Evolutionary conservation across 345 rosid genomes (phyloP).

Genomic region (Streptanthus diversifolius): DNA sequence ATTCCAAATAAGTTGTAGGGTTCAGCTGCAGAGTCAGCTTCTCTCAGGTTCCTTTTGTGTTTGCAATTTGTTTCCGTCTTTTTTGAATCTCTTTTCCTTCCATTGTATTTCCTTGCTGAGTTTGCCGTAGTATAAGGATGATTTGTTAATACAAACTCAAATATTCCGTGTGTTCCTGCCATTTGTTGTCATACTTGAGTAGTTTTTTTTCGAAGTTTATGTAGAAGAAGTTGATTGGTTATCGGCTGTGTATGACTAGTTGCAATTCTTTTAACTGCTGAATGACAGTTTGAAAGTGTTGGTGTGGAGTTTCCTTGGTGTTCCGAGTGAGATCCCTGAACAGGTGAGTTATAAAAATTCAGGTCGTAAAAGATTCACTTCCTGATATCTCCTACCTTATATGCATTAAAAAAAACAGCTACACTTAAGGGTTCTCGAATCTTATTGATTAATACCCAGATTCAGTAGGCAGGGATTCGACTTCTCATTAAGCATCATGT

Average conservation of each 20-base stretch:
- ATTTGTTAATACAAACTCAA: conserved; percentile 28
- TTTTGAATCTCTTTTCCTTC: neutral
- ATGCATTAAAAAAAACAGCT: neutral
- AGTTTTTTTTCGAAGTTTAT: neutral
- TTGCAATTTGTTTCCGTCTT: neutral
- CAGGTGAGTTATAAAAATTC: conserved; percentile 34
- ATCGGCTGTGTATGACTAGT: neutral
- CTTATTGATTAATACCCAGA: conserved; percentile 17
- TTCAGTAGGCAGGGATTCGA: neutral
- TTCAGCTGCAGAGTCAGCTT: conserved; percentile 41
- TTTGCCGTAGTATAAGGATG: conserved; percentile 9
- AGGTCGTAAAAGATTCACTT: conserved; percentile 13
- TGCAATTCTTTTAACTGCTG: conserved; percentile 29
- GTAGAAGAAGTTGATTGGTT: conserved; percentile 11
- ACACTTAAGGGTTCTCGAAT: neutral
- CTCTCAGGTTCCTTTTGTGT: conserved; percentile 39
- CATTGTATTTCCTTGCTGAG: conserved; percentile 29
- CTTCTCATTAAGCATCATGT: conserved; percentile 15
- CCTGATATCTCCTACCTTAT: conserved; percentile 8
- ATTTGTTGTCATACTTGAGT: conserved; percentile 12
- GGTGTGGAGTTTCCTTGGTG: conserved; percentile 37
- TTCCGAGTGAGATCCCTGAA: conserved; percentile 33
- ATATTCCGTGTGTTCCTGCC: conserved; percentile 12
- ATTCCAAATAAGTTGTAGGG: conserved; percentile 39
- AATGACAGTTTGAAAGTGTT: conserved; percentile 42